Percentiles rank a stretch among this genome's conserved stretches.
phyloP scores from a whole-genome alignment of 805 yeast species.

The Lipomyces kockii region DNA sequence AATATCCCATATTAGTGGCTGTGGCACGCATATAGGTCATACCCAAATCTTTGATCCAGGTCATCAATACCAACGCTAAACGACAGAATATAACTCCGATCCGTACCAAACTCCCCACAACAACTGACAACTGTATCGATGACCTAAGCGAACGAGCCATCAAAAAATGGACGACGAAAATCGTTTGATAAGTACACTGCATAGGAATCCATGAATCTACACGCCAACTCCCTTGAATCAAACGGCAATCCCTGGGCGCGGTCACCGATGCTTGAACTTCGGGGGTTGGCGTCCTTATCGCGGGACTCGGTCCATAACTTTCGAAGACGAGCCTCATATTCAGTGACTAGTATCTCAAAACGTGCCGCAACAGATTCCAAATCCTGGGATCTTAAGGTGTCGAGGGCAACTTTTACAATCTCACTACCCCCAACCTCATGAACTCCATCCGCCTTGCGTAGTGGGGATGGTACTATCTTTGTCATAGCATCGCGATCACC shows the following conservation, averaged over 20 bases:
- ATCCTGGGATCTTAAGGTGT: constrained; percentile 1
- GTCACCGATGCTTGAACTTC: neutral
- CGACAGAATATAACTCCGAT: neutral
- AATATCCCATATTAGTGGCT: too few relatives aligned
- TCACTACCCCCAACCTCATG: neutral
- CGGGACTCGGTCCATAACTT: neutral
- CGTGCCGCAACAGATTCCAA: neutral
- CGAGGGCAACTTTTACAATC: neutral
- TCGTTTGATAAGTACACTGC: constrained; percentile 21
- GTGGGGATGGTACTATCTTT: constrained; percentile 15
- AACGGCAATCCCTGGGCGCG: neutral
- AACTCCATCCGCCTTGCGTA: neutral
- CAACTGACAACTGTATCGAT: neutral
- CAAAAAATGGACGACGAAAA: constrained; percentile 14
- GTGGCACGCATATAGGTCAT: too few relatives aligned
- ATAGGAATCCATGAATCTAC: constrained; percentile 13
- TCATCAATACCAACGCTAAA: neutral
- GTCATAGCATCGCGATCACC: constrained; percentile 26
- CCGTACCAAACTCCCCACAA: neutral
- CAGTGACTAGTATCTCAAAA: neutral
- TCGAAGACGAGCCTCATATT: neutral
- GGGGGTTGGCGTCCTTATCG: neutral
- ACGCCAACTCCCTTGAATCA: neutral
- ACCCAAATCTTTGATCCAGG: neutral
- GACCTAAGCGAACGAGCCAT: neutral